Evolutionary conservation across 345 rosid species (phyloP), one percentile per base, ranked within the genome.

Genomic region (Adansonia digitata): DNA sequence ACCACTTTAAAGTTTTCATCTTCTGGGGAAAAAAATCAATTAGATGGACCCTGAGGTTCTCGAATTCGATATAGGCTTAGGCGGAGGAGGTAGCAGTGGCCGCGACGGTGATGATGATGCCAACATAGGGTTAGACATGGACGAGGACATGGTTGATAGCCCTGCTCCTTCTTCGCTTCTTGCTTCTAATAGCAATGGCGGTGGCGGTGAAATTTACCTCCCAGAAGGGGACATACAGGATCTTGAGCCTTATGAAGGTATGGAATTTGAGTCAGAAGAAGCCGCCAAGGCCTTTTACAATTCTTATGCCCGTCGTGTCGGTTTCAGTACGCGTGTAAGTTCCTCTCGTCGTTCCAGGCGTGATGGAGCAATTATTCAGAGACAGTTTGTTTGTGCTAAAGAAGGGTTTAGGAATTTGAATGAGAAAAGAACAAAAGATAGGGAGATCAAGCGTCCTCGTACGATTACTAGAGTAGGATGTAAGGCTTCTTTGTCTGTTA

Each of bases 181-280:
- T 66, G 69, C 48, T 56, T 63, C 46, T 61, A 71, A 68, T 31
- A 74, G 34, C 60, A 64, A 43, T 77, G 59, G 76, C 7, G 65
- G 60, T 59, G 40, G 77, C 61, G 76, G 82, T 12, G 85, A 20
- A 34, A 76, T 75, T 76, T 80, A 75, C 80, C 79, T 80, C 14
- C 84, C 84, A n/a, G 82, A 82, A 27, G 76, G 74, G 22, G 83
- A 87, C 75, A 80, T 85, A 14, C 39, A 74, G 66, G 88, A 87
- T 75, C 89, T 87, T 10, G 92, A 88, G 80, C 90, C 92, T 7
- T 88, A 75, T n/a, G 92, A 86, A 66, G 89, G 92, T 69, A 83
- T 86, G 77, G 92, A 88, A 43, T 88, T 88, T 24, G 90, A 88
- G 79, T 88, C 92, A 22, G 92, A 88, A 72, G 92, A 86, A 82